Conservation (phyloP, 768 basidiomycete genomes). For the Suillus discolor region DNA sequence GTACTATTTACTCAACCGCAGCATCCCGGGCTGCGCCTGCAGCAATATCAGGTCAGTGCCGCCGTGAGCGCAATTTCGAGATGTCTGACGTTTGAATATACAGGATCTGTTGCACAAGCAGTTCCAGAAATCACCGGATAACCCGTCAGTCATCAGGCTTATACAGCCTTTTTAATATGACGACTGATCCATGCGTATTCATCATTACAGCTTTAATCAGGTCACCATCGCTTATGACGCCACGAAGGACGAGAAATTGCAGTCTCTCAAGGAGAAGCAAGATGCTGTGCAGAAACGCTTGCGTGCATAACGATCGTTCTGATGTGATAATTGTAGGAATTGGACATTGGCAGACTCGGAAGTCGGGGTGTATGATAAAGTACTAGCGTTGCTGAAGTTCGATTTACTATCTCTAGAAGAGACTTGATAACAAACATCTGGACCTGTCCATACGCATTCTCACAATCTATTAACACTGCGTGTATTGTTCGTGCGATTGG, state of each 20-base stretch:
- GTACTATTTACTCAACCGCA: constrained; percentile 30
- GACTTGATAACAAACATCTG: not conserved
- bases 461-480: not conserved
- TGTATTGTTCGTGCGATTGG: not conserved
- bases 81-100: constrained; percentile 12
- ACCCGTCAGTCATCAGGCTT: constrained; percentile 62
- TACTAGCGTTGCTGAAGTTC: not conserved
- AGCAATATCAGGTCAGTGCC: constrained; percentile 79
- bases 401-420: not conserved
- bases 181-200: not conserved
- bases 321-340: not conserved
- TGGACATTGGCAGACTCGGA: not conserved
- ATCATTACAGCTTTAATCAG: constrained; percentile 75
- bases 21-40: constrained; percentile 88
- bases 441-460: not conserved
- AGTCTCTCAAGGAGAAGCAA: constrained; percentile 70
- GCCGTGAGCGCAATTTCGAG: not conserved
- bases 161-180: constrained; percentile 4
- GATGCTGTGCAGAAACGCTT: constrained; percentile 68
- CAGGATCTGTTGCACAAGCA: constrained; percentile 89
- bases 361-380: not conserved
- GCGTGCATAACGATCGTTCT: constrained; percentile 34
- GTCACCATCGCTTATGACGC: constrained; percentile 79
- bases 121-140: constrained; percentile 96
- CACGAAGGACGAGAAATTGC: constrained; percentile 81